Conservation (phyloP, 2,329 filamentous ascomycete genomes). For the Botrytis hyacinthi region DNA sequence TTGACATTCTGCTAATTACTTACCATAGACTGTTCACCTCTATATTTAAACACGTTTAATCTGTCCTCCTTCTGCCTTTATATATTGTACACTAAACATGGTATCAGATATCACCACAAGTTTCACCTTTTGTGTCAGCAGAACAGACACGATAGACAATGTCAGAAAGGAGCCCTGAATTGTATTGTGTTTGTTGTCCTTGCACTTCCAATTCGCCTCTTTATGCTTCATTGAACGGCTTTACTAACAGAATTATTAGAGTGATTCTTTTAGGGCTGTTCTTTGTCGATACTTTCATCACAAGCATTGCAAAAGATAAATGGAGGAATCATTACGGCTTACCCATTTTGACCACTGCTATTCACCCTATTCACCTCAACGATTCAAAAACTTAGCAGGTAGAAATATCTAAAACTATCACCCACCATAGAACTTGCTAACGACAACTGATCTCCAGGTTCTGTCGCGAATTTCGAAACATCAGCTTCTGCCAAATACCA, state of each 20-base stretch:
- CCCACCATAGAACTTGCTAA: background rate
- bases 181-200: background rate
- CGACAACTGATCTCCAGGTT: background rate
- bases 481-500: background rate
- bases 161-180: background rate
- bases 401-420: background rate
- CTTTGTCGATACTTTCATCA: too few relatives aligned
- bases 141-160: background rate
- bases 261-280: background rate
- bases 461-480: background rate
- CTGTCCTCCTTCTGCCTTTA: background rate
- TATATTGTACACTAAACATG: background rate
- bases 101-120: background rate
- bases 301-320: background rate
- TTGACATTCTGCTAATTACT: background rate
- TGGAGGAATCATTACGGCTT: background rate
- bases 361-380: background rate
- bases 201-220: background rate
- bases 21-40: background rate
- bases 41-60: too few relatives aligned
- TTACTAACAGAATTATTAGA: background rate
- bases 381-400: rapidly evolving
- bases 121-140: background rate
- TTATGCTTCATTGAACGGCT: background rate
- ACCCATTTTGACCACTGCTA: background rate